Conservation (phyloP, 208 protist genomes). For the Angomonas ambiguus region DNA sequence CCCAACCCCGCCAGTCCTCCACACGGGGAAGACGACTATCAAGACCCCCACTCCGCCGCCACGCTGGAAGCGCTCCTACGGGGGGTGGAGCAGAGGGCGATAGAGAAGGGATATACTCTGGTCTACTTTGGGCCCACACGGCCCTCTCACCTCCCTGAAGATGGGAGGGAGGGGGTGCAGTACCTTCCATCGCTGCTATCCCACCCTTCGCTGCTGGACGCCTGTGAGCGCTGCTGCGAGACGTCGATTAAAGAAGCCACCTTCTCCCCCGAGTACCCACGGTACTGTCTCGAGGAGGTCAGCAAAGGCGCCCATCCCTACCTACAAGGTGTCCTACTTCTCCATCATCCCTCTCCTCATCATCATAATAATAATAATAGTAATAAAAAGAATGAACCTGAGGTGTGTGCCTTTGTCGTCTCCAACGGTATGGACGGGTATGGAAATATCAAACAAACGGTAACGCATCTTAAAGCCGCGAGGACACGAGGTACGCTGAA, state of each 20-base stretch:
- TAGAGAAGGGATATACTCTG: not conserved
- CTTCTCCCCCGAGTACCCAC: slow-evolving; percentile 70
- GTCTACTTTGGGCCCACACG: not conserved
- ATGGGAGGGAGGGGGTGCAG: slow-evolving; percentile 26
- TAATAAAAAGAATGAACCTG: not conserved
- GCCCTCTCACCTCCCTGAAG: slow-evolving; percentile 9
- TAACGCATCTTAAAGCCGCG: slow-evolving; percentile 71
- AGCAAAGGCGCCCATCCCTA: slow-evolving; percentile 43
- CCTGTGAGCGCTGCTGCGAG: slow-evolving; percentile 59
- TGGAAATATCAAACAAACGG: slow-evolving; percentile 63
- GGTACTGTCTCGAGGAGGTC: slow-evolving; percentile 71
- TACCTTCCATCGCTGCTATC: slow-evolving; percentile 12
- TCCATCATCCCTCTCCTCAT: not conserved
- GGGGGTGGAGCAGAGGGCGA: not conserved
- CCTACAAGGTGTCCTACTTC: slow-evolving; percentile 63
- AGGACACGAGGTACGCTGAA: slow-evolving; percentile 23
- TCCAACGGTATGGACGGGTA: slow-evolving; percentile 84
- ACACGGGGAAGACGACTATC: not conserved
- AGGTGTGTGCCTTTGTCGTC: slow-evolving; percentile 57
- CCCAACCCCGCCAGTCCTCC: not conserved
- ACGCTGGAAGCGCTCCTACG: not conserved
- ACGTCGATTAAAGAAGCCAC: slow-evolving; percentile 61
- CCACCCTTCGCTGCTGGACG: slow-evolving; percentile 29
- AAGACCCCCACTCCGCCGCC: not conserved
- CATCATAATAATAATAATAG: not conserved